A percentile compares a stretch with the other conserved stretches of the same genome.
phyloP scores from a whole-genome alignment of 164 flowering plant genomes.

The Liriodendron chinense region DNA sequence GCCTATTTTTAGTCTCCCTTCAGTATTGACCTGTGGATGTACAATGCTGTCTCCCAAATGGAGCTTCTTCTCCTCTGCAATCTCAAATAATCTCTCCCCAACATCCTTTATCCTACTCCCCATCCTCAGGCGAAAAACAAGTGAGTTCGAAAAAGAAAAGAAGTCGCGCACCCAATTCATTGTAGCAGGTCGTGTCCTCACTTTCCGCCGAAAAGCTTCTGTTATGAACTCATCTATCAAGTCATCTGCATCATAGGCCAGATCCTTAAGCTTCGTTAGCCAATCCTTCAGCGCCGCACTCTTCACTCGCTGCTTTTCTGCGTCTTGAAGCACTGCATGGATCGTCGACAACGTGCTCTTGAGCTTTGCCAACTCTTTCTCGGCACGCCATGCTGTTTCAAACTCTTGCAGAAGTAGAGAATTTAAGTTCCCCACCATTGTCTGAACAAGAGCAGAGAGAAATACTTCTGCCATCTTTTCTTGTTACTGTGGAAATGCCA shows the following conservation, averaged over 20 bases:
- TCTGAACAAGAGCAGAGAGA: not conserved
- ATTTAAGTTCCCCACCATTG: not conserved
- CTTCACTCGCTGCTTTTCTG: not conserved
- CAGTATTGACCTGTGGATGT: no score
- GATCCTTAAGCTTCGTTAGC: not conserved
- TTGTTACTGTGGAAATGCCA: not conserved
- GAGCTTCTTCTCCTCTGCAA: not conserved
- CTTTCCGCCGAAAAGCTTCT: not conserved
- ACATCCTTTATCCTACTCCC: not conserved
- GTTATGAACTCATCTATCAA: not conserved
- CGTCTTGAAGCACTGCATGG: not conserved
- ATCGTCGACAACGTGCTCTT: not conserved
- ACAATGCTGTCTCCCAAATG: not conserved
- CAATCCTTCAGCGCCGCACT: not conserved
- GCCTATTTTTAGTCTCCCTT: not conserved
- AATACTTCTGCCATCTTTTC: not conserved
- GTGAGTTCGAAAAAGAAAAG: not conserved
- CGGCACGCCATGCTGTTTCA: not conserved
- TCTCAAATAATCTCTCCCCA: not conserved
- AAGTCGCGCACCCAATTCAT: constrained; percentile 6
- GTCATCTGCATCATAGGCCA: not conserved
- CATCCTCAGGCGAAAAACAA: not conserved
- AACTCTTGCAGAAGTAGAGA: not conserved
- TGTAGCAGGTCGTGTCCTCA: no score
- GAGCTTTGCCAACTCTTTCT: not conserved